Conservation (phyloP, 352 stramenopile species). For the Blastocystis sp. region DNA sequence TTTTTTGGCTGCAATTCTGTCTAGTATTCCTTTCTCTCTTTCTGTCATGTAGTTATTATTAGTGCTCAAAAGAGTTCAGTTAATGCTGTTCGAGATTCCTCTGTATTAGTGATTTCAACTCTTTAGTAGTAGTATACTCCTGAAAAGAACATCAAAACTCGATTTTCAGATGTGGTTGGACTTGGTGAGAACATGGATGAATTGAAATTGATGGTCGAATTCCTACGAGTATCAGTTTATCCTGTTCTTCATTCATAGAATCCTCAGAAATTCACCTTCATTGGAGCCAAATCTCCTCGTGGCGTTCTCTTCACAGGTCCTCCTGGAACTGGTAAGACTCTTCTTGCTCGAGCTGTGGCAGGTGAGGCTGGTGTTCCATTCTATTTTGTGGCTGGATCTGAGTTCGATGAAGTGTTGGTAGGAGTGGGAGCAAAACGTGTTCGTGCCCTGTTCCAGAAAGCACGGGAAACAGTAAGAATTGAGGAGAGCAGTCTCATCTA, state of each 20-base stretch:
- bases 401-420: slow-evolving; percentile 97
- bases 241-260: slow-evolving; percentile 67
- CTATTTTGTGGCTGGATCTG: slow-evolving; percentile 89
- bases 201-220: slow-evolving; percentile 84
- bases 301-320: slow-evolving; percentile 82
- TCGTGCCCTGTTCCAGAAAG: slow-evolving; percentile 89
- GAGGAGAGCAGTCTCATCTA: background rate
- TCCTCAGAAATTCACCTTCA: slow-evolving; percentile 77
- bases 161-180: slow-evolving; percentile 86
- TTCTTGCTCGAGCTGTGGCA: slow-evolving; percentile 89
- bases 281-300: slow-evolving; percentile 79
- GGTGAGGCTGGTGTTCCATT: slow-evolving; percentile 90
- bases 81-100: background rate
- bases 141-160: slow-evolving; percentile 75
- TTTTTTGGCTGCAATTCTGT: background rate
- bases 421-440: slow-evolving; percentile 87
- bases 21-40: background rate
- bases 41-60: background rate
- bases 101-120: background rate
- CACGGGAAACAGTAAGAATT: slow-evolving; percentile 78
- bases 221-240: slow-evolving; percentile 68
- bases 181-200: slow-evolving; percentile 86
- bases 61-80: background rate
- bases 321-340: slow-evolving; percentile 93
- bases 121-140: background rate